A percentile compares a stretch with the other conserved stretches of the same genome.
These are phyloP conservation scores for Botrytis byssoidea DNA, from an alignment of 2,329 filamentous ascomycete genomes.

Conservation along the genomic window DNA sequence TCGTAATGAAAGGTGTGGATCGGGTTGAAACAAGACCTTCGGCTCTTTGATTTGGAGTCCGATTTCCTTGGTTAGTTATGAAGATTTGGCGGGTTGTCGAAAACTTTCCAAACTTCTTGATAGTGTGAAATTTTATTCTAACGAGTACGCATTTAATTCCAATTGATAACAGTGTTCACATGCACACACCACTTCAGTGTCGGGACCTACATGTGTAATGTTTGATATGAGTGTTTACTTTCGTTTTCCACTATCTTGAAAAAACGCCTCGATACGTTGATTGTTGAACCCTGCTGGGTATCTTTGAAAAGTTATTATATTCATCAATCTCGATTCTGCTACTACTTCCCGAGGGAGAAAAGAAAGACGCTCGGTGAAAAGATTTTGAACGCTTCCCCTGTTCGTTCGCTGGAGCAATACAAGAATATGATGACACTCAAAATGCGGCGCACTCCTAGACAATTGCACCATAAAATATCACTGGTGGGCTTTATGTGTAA, in stretches of 20 bases:
- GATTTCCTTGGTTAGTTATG: not conserved
- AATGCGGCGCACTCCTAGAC: not conserved
- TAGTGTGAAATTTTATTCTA: not conserved
- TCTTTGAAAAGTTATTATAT: too few species aligned
- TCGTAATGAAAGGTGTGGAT: too few species aligned
- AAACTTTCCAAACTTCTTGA: not conserved
- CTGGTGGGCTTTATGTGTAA: not conserved
- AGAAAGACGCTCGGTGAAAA: too few species aligned
- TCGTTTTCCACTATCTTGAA: not conserved
- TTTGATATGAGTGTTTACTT: not conserved
- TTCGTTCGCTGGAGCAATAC: too few species aligned
- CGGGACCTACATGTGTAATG: too few species aligned
- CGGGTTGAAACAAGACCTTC: not conserved
- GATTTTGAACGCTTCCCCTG: accelerated
- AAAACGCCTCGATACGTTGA: too few species aligned
- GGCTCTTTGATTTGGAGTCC: not conserved
- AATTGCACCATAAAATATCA: not conserved
- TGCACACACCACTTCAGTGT: not conserved
- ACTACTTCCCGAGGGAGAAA: too few species aligned
- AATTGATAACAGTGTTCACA: not conserved
- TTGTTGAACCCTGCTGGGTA: too few species aligned
- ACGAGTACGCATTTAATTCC: not conserved
- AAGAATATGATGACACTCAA: too few species aligned
- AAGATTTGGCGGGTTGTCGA: not conserved
- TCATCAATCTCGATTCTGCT: too few species aligned